These are phyloP conservation scores for Aspergillus carlsbadensis DNA, from an alignment of 495 filamentous ascomycete genomes.

Conservation along the genomic window DNA sequence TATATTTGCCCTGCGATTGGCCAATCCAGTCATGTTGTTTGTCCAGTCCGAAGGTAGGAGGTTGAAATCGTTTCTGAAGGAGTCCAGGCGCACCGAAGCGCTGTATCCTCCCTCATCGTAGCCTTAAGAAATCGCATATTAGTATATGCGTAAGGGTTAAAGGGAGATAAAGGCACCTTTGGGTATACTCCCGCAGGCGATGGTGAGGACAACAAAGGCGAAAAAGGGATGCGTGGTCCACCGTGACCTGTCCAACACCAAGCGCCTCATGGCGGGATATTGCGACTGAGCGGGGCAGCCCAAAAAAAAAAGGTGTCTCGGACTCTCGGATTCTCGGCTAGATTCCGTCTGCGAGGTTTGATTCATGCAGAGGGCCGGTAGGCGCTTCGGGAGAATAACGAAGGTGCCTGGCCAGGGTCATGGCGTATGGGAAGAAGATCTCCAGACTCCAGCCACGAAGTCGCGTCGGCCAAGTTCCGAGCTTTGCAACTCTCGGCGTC, in stretches of 20 bases:
- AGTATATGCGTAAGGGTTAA: slow-evolving; percentile 11
- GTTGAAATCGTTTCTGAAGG: slow-evolving; percentile 43
- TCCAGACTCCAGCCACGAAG: not conserved
- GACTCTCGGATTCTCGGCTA: not conserved
- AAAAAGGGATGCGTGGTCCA: slow-evolving; percentile 43
- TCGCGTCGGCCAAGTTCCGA: slow-evolving; percentile 30
- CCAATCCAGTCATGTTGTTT: slow-evolving; percentile 33
- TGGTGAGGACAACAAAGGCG: slow-evolving; percentile 38
- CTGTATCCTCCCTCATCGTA: slow-evolving; percentile 52
- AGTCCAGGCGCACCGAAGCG: slow-evolving; percentile 38
- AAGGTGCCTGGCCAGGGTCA: not conserved
- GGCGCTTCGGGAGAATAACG: not conserved
- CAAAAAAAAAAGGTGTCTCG: too few relatives aligned
- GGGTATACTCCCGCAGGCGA: slow-evolving; percentile 44
- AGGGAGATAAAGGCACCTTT: slow-evolving; percentile 31
- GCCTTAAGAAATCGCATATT: slow-evolving; percentile 24
- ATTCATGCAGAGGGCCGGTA: too few relatives aligned
- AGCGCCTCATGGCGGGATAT: slow-evolving; percentile 25
- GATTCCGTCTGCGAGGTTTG: not conserved
- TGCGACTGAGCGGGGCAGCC: slow-evolving; percentile 3
- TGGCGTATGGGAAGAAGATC: not conserved
- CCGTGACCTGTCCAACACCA: slow-evolving; percentile 31
- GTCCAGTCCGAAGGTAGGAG: slow-evolving; percentile 36
- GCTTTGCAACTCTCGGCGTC: not conserved
- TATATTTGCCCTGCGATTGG: slow-evolving; percentile 45